Evolutionary conservation across 495 filamentous ascomycete genomes (phyloP), one percentile per base, ranked within the genome.

Genomic region (Hyphodiscus hymeniophilus): DNA sequence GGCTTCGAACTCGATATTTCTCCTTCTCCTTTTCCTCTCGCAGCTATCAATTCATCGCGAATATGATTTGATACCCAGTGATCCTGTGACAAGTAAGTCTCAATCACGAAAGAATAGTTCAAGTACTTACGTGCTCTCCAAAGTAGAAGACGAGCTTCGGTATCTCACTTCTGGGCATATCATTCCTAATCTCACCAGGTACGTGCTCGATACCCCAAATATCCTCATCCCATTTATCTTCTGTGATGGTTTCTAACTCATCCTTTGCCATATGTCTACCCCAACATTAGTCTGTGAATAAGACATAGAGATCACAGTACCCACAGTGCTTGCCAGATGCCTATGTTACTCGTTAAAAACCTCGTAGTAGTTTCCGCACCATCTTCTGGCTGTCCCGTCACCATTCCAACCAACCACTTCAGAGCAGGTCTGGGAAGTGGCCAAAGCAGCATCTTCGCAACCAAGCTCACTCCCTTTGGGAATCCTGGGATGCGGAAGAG

Each of bases 1-100:
- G 84, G 80, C 47, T 81, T 82, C 31, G 71, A 58, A 8, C 31
- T 66, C 32, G 22, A 60, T 45, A 15, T 55, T 24, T 47, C 39
- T 20, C 60, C 59, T 28, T 67, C 61, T n/a, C 50, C 54, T 18
- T 57, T 55, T 52, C 45, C 55, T 43, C 82, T 60, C 3, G 71
- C 38, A 20, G 64, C 69, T 52, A 95, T 82, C 45, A 95, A 76
- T 42, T 74, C 77, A 58, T 94, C 85, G 28, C 91, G 67, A 32
- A 82, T 82, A 61, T 75, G 65, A 45, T 86, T 69, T 1, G 84
- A 84, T 20, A 96, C 87, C 90, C 90, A 95, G 57, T 84, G 74
- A 55, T 96, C 90, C 54, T 60, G 22, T 45, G 38, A 4, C 26
- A 12, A 10, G 10, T 28, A 8, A 20, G 32, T 26, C 22, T 38